Evolutionary conservation across 176 grass and related monocot species (phyloP).

Genomic region (Juncus effusus): DNA sequence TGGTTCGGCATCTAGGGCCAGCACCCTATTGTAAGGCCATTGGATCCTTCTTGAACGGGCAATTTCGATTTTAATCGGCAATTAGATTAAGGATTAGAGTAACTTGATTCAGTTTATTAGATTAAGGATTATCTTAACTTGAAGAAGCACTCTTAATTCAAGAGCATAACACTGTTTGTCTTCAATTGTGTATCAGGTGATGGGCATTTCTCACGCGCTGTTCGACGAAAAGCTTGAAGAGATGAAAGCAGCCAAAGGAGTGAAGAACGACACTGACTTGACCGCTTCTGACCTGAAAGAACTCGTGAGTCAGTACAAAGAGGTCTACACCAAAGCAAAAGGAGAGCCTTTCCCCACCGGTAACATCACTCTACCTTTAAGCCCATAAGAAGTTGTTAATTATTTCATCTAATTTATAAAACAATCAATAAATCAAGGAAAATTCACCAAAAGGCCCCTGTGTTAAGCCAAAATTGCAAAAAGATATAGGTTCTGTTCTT

Average conservation of each 20-base stretch:
- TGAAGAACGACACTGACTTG: constrained; percentile 61
- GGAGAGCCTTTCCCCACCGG: constrained; percentile 81
- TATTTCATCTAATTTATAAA: not conserved
- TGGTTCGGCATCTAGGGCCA: not conserved
- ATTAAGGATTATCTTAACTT: no score
- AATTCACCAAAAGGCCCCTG: no score
- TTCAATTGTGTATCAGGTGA: constrained; percentile 40
- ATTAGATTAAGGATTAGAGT: not conserved
- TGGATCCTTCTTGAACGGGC: not conserved
- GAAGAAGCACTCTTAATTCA: constrained; percentile 2
- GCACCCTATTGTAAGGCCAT: not conserved
- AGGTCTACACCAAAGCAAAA: constrained; percentile 76
- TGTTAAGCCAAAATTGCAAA: no score
- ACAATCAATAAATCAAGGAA: not conserved
- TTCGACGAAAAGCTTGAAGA: constrained; percentile 82
- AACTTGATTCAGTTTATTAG: not conserved
- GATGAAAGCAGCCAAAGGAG: constrained; percentile 64
- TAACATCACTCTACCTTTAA: constrained; percentile 1
- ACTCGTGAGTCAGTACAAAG: constrained; percentile 72
- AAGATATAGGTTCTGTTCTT: no score
- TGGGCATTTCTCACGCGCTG: constrained; percentile 64
- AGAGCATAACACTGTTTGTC: no score
- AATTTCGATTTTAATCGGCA: not conserved
- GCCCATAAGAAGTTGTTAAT: not conserved
- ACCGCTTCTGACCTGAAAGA: constrained; percentile 71